Evolutionary conservation across 768 basidiomycete species (phyloP).

Genomic region (Pleurotus citrinopileatus): DNA sequence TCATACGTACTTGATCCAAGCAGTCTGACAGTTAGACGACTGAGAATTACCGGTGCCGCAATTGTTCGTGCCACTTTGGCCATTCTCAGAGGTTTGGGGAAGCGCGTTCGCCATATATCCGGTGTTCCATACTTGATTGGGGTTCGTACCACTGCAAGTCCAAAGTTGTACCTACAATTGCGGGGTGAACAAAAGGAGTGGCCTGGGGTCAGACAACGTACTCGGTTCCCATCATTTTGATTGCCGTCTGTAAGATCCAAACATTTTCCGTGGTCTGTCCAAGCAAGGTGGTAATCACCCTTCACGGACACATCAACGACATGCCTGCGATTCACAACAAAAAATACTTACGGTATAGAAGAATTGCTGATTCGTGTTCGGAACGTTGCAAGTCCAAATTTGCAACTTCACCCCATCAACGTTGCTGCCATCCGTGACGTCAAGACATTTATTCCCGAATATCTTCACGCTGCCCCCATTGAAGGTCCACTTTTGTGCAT

Average conservation of each 20-base stretch:
- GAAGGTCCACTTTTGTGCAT: slow-evolving; percentile 21
- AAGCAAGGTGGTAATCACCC: slow-evolving; percentile 23
- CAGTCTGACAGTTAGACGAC: slow-evolving; percentile 13
- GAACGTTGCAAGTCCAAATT: slow-evolving; percentile 19
- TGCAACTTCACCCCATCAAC: slow-evolving; percentile 19
- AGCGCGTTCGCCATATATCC: slow-evolving; percentile 11
- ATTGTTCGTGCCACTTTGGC: slow-evolving; percentile 12
- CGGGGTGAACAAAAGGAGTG: background rate
- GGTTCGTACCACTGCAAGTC: slow-evolving; percentile 35
- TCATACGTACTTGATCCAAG: slow-evolving; percentile 12
- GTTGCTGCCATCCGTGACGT: slow-evolving; percentile 16
- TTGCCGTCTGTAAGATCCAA: slow-evolving; percentile 25
- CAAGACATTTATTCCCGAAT: slow-evolving; percentile 20
- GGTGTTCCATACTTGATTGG: slow-evolving; percentile 37
- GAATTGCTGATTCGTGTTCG: slow-evolving; percentile 21
- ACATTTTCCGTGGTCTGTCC: slow-evolving; percentile 31
- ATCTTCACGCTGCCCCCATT: slow-evolving; percentile 15
- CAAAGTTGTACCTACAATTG: slow-evolving; percentile 45
- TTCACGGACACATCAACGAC: slow-evolving; percentile 6
- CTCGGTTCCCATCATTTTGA: slow-evolving; percentile 22
- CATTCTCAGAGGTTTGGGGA: slow-evolving; percentile 11
- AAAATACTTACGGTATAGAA: background rate
- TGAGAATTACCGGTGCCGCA: slow-evolving; percentile 11
- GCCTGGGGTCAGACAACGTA: slow-evolving; percentile 9
- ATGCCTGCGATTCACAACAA: background rate